Base-by-base conservation (phyloP, 2,329 filamentous ascomycete genomes). In the Chaetomium strumarium region DNA sequence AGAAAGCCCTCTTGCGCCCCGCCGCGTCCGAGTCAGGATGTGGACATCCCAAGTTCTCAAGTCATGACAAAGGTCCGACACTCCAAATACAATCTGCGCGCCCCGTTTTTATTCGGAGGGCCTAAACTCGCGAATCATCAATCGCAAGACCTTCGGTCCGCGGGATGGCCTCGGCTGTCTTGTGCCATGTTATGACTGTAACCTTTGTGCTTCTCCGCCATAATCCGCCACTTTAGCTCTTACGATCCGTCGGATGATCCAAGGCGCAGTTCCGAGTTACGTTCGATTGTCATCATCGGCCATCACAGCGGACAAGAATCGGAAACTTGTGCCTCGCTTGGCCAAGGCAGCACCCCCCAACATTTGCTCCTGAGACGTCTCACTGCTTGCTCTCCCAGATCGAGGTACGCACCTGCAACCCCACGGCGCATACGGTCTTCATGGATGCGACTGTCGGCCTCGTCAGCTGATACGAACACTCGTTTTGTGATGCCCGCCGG, bases 101-200 rank as follows among this genome's bases (percentile, higher is more conserved):
- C 4, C 24, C 24, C 24, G 24, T 24, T 24, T 24, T 24, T 24
- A 24, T 24, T 24, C 24, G 24, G 24, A 24, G 24, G 24, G 24
- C 4, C 24, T 4, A 4, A 24, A 4, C 24, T 24, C 24, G 7
- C 24, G 24, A 24, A 24, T 24, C 24, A 24, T 24, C 24, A 24
- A 24, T 42, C 20, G 20, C 20, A 8, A n/a, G 19, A 19, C 40
- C 14, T 48, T 30, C 24, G 43, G 44, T 51, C 17, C 52, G 44
- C 37, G n/a, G 12, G 14, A 20, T 20, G 30, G 16, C 46, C 31
- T 50, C 34, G 43, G 48, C 45, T 24, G 40, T 24, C 34, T 19
- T 52, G 39, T 41, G 12, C 48, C 52, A 36, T 49, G 52, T 24
- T 24, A n/a, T n/a, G 11, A 14, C 46, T 46, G 53, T 49, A 46